These are phyloP conservation scores for Micractinium sp. DNA, from an alignment of 139 green algal genomes.

Conservation along the genomic window DNA sequence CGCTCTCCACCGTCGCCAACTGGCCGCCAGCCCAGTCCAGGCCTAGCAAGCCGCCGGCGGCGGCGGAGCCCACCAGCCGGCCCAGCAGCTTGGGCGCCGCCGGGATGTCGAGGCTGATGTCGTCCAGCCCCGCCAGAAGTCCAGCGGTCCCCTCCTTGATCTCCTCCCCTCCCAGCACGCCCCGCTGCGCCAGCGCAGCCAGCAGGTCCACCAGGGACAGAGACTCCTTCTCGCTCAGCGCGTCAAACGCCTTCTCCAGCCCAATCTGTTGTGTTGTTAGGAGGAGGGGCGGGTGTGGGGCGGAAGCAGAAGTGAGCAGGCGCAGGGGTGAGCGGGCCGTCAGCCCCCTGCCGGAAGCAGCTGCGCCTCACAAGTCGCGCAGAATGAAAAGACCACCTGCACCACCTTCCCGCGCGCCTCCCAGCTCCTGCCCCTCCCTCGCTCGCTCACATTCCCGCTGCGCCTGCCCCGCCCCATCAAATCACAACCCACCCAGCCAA, in stretches of 20 bases:
- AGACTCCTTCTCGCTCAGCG: slow-evolving; percentile 63
- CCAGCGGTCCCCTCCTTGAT: slow-evolving; percentile 57
- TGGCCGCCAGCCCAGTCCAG: slow-evolving; percentile 40
- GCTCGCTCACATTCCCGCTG: no score
- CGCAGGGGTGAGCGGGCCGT: no score
- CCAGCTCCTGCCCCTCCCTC: no score
- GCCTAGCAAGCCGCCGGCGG: slow-evolving; percentile 41
- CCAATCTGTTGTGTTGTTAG: slow-evolving; percentile 36
- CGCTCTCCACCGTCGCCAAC: slow-evolving; percentile 51
- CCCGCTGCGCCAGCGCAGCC: slow-evolving; percentile 59
- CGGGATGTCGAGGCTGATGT: slow-evolving; percentile 81
- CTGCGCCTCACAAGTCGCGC: no score
- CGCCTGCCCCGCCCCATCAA: no score
- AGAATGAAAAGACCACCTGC: no score
- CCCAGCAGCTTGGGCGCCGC: slow-evolving; percentile 74
- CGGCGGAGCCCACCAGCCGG: slow-evolving; percentile 61
- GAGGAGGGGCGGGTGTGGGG: not conserved
- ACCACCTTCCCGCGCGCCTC: no score
- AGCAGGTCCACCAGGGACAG: slow-evolving; percentile 67
- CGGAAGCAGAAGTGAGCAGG: not conserved
- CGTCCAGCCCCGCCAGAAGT: slow-evolving; percentile 67
- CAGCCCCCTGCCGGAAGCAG: no score
- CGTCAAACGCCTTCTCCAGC: slow-evolving; percentile 73
- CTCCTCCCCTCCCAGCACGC: slow-evolving; percentile 52
- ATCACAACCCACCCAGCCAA: no score